Base-by-base conservation (phyloP, 2,329 filamentous ascomycete genomes). In the Exserohilum turcica region DNA sequence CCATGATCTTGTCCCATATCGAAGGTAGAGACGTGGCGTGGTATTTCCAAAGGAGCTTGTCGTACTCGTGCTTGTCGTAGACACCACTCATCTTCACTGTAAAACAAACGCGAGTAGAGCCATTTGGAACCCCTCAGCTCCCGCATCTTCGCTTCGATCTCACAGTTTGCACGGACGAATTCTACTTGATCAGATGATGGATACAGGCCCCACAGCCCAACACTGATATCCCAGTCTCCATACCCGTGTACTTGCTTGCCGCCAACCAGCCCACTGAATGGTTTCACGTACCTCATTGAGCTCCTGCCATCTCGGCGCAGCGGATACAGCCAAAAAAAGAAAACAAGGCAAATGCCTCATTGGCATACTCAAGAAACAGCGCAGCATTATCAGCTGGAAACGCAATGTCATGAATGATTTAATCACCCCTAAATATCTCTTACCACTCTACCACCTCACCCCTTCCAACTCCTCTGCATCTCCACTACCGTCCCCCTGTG, bases 61-160 rank as follows among this genome's bases (percentile, higher is more conserved):
- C 82, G 70, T 91, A 91, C 80, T 81, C 84, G 16, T 69, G 64
- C 37, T 77, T 74, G 43, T 84, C 79, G 70, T 90, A 90, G 45
- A 86, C 86, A 90, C 74, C 90, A 91, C 67, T 89, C 84, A 0
- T 81, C 76, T 67, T 89, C 83, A n/a, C 83, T 81, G 72, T 94
- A 94, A 76, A 92, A 95, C 0, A 90, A 88, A 66, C 93, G 89
- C 2, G 91, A 90, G 73, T 96, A 95, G 9, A 95, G 78, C 88
- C 90, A 94, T 77, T 95, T 95, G 78, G 89, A 84, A 2, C 91
- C 91, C 39, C 86, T 86, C 1, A 94, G 81, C 59, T 85, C 80
- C 42, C 79, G 78, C 3, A 92, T 82, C 67, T 88, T 88, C 16
- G 78, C 76, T 76, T 95, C 91, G 16, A 95, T 80, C 37, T 80